Evolutionary conservation across 192 early-diverging fungal genomes (phyloP), one percentile per base, ranked within the genome.

Genomic region (Rhizophlyctis rosea): DNA sequence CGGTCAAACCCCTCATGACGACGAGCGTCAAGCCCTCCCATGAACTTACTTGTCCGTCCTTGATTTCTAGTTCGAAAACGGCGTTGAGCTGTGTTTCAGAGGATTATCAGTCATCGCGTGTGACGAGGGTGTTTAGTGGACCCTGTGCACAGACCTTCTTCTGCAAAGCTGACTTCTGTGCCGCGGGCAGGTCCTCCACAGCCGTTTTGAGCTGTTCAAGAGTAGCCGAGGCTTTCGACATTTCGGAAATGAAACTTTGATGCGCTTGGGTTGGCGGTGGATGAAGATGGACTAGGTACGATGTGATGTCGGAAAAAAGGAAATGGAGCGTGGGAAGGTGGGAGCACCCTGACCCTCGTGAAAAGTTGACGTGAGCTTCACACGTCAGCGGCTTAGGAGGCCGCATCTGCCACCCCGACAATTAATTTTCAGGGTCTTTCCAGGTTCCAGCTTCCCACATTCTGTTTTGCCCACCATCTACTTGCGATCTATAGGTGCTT

Each of bases 121-220:
- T 57, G 32, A 34, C 13, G 21, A n/a, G 1, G 25, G 13, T 57
- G 24, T 13, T 11, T 11, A 35, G 29, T n/a, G 33, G 30, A 57
- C 9, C 24, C 18, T 13, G 0, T 0, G 16, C 49, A 55, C 23
- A 27, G 50, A 88, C 80, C 77, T 89, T 84, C 59, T 88, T 90
- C 50, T 91, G 69, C 55, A 76, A 62, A 11, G 77, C 68, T 51
- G 84, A 75, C 59, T 84, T 81, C 29, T 84, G 84, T 48, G 82
- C 81, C 49, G 83, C 71, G 25, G 82, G 76, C 11, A 68, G 67
- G 34, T 72, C 75, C 47, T 87, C 76, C 18, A 81, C 65, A 36
- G 75, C 73, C 18, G 83, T 77, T 61, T 80, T 70, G 59, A 95
- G 83, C 56, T 88, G 77, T n/a, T 78, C 79, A 70, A 97, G 86